Conservation (phyloP, 768 basidiomycete species). For the Neoboletus brunneissimus region DNA sequence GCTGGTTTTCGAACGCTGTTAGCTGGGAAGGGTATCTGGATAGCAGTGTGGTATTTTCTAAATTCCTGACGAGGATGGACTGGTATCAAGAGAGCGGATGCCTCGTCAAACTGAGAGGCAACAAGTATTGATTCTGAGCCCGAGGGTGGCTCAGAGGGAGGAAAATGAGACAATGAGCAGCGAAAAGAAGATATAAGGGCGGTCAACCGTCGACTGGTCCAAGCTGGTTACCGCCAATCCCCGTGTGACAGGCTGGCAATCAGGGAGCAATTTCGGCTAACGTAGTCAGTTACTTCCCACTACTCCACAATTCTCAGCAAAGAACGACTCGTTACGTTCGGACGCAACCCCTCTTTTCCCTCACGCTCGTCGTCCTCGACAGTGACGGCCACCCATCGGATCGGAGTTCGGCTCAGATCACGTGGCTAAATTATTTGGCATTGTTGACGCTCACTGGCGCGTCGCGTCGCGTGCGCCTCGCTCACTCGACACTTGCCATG, state of each 20-base stretch:
- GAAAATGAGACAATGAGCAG: constrained; percentile 1
- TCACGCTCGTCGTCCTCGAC: background rate
- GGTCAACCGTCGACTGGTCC: background rate
- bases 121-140: constrained; percentile 16
- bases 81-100: constrained; percentile 32
- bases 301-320: background rate
- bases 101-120: constrained; percentile 24
- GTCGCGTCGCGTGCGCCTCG: constrained; percentile 30
- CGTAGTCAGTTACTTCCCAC: background rate
- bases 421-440: constrained; percentile 21
- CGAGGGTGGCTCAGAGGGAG: constrained; percentile 3
- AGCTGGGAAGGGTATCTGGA: constrained; percentile 33
- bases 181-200: background rate
- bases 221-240: constrained; percentile 19
- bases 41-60: constrained; percentile 3
- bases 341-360: background rate
- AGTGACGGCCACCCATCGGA: background rate
- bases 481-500: constrained; percentile 35
- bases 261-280: constrained; percentile 20
- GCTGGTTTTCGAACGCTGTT: constrained; percentile 40
- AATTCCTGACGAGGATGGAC: background rate
- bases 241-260: constrained; percentile 21
- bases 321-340: background rate
- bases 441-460: constrained; percentile 14
- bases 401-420: constrained; percentile 4